These are phyloP conservation scores for Daedaleopsis sinensis DNA, from an alignment of 768 basidiomycete species.

Conservation along the genomic window DNA sequence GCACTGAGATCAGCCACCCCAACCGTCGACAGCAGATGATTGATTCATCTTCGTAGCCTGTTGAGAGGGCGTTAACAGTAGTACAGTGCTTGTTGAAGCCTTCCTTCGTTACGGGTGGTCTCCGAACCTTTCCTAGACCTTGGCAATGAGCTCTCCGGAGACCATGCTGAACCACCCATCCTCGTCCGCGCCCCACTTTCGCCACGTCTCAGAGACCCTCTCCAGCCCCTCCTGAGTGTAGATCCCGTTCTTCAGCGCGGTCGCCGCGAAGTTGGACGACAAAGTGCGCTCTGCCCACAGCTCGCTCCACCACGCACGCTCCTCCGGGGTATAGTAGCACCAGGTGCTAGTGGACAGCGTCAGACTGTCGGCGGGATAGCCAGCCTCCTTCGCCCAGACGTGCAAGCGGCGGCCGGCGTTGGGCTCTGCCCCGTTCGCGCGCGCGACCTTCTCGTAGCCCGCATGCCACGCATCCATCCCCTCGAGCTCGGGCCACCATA, in stretches of 20 bases:
- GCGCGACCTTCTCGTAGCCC: conserved; percentile 36
- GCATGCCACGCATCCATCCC: conserved; percentile 33
- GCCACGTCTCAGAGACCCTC: conserved; percentile 10
- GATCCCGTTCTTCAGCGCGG: conserved; percentile 29
- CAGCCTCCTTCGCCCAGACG: conserved; percentile 41
- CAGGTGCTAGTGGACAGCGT: conserved; percentile 35
- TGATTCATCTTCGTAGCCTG: too few species aligned
- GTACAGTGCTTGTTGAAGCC: too few species aligned
- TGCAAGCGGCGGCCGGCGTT: conserved; percentile 42
- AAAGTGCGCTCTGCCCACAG: conserved; percentile 43
- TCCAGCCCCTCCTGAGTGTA: conserved; percentile 16
- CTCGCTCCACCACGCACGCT: conserved; percentile 42
- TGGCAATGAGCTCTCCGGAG: conserved; percentile 20
- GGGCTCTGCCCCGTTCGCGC: conserved; percentile 41
- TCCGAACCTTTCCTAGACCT: not conserved
- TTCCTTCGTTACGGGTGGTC: too few species aligned
- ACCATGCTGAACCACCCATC: conserved; percentile 23
- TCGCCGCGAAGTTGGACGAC: conserved; percentile 35
- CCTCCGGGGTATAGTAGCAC: conserved; percentile 41
- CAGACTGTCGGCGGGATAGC: conserved; percentile 34
- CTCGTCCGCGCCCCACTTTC: conserved; percentile 20
- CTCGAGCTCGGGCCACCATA: conserved; percentile 40
- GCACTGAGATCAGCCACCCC: too few species aligned
- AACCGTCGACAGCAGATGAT: too few species aligned
- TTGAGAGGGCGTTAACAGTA: too few species aligned